These are phyloP conservation scores for Arabidopsis arenosa DNA, from an alignment of 345 rosid species.

Conservation along the genomic window DNA sequence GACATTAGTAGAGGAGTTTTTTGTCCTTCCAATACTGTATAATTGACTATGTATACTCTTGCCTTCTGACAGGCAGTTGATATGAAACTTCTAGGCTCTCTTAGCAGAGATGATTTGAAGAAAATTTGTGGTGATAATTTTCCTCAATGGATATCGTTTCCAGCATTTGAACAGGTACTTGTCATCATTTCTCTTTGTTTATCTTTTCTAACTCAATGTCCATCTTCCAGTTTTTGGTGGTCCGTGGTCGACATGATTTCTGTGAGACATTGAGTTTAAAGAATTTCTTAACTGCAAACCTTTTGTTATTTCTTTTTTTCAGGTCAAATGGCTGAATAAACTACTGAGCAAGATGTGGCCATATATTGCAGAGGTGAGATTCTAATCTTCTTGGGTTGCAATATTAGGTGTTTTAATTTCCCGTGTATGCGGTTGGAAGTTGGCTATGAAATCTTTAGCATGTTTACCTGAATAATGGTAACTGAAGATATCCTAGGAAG, in stretches of 20 bases:
- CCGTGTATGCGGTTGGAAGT: constrained; percentile 13
- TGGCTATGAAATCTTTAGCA: constrained; percentile 14
- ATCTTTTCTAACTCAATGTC: neutral
- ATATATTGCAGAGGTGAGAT: constrained; percentile 87
- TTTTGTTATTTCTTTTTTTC: constrained; percentile 36
- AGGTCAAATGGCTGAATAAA: constrained; percentile 99
- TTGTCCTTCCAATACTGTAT: constrained; percentile 1
- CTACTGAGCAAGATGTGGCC: constrained; percentile 96
- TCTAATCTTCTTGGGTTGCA: constrained; percentile 1
- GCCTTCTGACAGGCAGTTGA: constrained; percentile 77
- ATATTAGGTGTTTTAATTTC: neutral
- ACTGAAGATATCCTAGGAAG: constrained; percentile 19
- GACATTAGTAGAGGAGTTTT: neutral
- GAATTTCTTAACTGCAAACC: neutral
- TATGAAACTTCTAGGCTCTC: constrained; percentile 86
- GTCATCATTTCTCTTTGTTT: neutral
- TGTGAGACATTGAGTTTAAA: neutral
- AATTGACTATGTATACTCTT: neutral
- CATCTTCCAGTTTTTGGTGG: constrained; percentile 5
- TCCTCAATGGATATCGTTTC: constrained; percentile 98
- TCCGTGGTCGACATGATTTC: constrained; percentile 11
- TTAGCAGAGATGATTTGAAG: constrained; percentile 89
- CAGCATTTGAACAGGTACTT: constrained; percentile 94
- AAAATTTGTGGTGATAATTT: constrained; percentile 95
- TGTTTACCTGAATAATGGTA: constrained; percentile 9